phyloP scores from a whole-genome alignment of 371 early-diverging fungal species.

The Rhizopus stolonifer region DNA sequence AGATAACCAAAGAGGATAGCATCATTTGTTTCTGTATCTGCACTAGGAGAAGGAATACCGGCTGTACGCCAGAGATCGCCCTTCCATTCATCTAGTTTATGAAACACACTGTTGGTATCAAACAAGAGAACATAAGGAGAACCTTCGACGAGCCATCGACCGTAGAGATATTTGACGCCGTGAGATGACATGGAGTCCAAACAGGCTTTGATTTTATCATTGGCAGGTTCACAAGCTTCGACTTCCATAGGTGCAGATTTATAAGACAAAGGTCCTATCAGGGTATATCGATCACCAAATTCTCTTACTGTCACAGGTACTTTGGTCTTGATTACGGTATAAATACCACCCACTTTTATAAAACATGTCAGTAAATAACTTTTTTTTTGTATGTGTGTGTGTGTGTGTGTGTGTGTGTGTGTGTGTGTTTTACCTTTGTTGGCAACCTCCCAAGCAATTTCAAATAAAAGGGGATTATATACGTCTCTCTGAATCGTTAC shows the following conservation, averaged over 20 bases:
- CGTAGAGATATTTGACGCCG: conserved; percentile 85
- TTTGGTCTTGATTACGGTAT: conserved; percentile 94
- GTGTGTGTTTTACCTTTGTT: conserved; percentile 94
- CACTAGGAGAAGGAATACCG: conserved; percentile 89
- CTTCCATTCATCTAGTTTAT: conserved; percentile 91
- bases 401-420: no score
- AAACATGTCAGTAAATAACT: conserved; percentile 68
- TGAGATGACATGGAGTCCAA: conserved; percentile 66
- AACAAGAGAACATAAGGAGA: conserved; percentile 89
- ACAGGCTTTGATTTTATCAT: conserved; percentile 65
- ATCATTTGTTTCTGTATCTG: conserved; percentile 91
- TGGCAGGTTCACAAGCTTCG: conserved; percentile 75
- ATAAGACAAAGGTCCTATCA: conserved; percentile 75
- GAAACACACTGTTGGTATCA: conserved; percentile 72
- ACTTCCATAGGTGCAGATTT: conserved; percentile 87
- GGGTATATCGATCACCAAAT: conserved; percentile 70
- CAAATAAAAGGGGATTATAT: conserved; percentile 67
- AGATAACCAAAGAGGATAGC: conserved; percentile 93
- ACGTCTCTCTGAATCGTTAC: conserved; percentile 24
- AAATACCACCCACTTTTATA: conserved; percentile 97
- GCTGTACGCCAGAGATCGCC: conserved; percentile 91
- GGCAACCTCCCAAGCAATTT: conserved; percentile 94
- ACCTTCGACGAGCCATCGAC: conserved; percentile 95
- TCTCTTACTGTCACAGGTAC: conserved; percentile 89
- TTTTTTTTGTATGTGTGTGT: no score